phyloP scores from a whole-genome alignment of 768 basidiomycete species.

The Mycena floridula region DNA sequence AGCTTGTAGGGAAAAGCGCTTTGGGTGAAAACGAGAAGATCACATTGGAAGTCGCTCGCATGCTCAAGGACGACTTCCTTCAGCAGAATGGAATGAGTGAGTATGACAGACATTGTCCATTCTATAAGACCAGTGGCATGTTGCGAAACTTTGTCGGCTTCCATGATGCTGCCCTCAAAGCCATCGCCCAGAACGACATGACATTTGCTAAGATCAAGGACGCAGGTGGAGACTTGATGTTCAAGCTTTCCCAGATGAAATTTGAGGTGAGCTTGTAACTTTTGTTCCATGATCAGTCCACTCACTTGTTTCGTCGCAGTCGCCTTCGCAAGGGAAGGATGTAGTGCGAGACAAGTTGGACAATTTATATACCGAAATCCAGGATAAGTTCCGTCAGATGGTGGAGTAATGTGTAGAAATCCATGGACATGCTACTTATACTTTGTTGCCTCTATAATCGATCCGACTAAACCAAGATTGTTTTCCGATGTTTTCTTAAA shows the following conservation, averaged over 20 bases:
- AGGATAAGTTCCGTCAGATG: conserved; percentile 87
- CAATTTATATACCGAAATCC: conserved; percentile 76
- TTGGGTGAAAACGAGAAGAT: conserved; percentile 98
- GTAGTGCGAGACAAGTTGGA: conserved; percentile 79
- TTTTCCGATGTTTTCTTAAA: no score
- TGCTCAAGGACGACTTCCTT: conserved; percentile 96
- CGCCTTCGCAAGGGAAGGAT: conserved; percentile 88
- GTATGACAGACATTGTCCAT: conserved; percentile 95
- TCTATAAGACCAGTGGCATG: conserved; percentile 99
- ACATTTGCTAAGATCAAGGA: conserved; percentile 89
- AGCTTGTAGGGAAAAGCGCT: conserved; percentile 98
- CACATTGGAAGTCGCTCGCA: conserved; percentile 91
- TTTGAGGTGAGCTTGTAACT: conserved; percentile 66
- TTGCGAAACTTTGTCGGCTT: conserved; percentile 90
- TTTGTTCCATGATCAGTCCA: not conserved
- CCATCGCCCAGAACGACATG: conserved; percentile 76
- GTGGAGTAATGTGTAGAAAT: conserved; percentile 49
- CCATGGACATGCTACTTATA: not conserved
- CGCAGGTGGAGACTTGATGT: conserved; percentile 80
- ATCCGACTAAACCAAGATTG: no score
- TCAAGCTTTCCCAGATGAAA: conserved; percentile 98
- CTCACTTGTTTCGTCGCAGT: conserved; percentile 46
- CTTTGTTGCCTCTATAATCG: no score
- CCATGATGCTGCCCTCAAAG: conserved; percentile 85
- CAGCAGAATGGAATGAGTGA: conserved; percentile 99